phyloP scores from a whole-genome alignment of 495 filamentous ascomycete species.

The Aspergillus kassunensis region DNA sequence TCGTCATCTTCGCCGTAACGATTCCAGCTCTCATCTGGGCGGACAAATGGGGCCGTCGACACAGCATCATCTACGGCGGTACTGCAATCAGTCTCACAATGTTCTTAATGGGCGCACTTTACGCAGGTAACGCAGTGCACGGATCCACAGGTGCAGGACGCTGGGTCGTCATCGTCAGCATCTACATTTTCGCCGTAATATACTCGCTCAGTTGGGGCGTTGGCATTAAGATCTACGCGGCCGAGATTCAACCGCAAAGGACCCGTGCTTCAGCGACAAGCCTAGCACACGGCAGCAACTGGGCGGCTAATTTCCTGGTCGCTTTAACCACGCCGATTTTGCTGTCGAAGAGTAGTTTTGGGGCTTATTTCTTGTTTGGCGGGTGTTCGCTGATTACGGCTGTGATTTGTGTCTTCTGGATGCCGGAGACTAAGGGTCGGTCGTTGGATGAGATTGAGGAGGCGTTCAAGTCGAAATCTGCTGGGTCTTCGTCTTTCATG shows the following conservation, averaged over 20 bases:
- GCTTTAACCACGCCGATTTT: slow-evolving; percentile 62
- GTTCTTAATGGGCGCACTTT: slow-evolving; percentile 49
- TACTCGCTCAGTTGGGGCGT: slow-evolving; percentile 52
- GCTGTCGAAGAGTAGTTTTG: slow-evolving; percentile 50
- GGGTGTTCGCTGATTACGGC: slow-evolving; percentile 45
- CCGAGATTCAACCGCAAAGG: slow-evolving; percentile 53
- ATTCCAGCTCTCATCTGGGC: slow-evolving; percentile 52
- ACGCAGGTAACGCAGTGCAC: slow-evolving; percentile 48
- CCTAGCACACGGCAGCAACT: slow-evolving; percentile 47
- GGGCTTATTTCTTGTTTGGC: slow-evolving; percentile 61
- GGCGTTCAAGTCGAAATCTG: slow-evolving; percentile 36
- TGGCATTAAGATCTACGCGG: slow-evolving; percentile 48
- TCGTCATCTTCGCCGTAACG: slow-evolving; percentile 47
- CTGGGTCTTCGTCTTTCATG: slow-evolving; percentile 12
- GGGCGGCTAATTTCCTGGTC: slow-evolving; percentile 58
- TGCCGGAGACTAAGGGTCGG: slow-evolving; percentile 59
- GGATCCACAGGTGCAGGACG: slow-evolving; percentile 38
- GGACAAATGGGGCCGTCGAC: slow-evolving; percentile 58
- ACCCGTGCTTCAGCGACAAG: slow-evolving; percentile 50
- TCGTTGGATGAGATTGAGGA: slow-evolving; percentile 56
- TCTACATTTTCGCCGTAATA: slow-evolving; percentile 39
- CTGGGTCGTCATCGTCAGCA: slow-evolving; percentile 46
- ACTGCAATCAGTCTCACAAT: slow-evolving; percentile 42
- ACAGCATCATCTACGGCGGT: slow-evolving; percentile 53
- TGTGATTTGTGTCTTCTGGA: slow-evolving; percentile 46